phyloP scores from a whole-genome alignment of 306 rosid genomes.

The Luffa aegyptiaca region DNA sequence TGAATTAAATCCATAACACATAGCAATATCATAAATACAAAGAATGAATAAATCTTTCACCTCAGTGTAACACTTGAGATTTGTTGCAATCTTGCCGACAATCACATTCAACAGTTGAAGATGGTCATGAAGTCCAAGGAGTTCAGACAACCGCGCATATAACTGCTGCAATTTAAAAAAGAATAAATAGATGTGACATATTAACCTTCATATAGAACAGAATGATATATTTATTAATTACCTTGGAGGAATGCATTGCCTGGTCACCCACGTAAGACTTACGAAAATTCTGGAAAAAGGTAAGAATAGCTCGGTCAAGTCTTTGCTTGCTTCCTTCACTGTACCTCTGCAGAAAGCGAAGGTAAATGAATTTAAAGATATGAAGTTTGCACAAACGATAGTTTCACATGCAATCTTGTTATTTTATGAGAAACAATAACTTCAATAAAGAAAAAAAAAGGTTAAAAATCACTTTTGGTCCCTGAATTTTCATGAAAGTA shows the following conservation, averaged over 20 bases:
- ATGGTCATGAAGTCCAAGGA: constrained; percentile 86
- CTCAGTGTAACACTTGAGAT: constrained; percentile 76
- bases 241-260: constrained; percentile 99
- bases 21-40: neutral
- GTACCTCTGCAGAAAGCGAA: constrained; percentile 62
- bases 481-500: no score
- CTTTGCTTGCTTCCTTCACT: constrained; percentile 89
- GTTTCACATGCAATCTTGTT: neutral
- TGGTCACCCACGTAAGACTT: constrained; percentile 97
- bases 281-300: constrained; percentile 88
- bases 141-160: constrained; percentile 79
- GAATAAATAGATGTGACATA: constrained; percentile 19
- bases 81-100: constrained; percentile 78
- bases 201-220: constrained; percentile 3
- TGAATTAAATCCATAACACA: neutral
- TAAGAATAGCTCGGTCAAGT: constrained; percentile 95
- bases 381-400: neutral
- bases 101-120: constrained; percentile 58
- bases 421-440: neutral
- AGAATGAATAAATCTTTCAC: constrained; percentile 22
- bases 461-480: no score
- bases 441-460: neutral
- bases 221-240: constrained; percentile 23
- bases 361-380: neutral
- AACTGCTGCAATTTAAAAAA: constrained; percentile 59